These are phyloP conservation scores for Syzygium aqueum DNA, from an alignment of 345 rosid species.

Conservation along the genomic window DNA sequence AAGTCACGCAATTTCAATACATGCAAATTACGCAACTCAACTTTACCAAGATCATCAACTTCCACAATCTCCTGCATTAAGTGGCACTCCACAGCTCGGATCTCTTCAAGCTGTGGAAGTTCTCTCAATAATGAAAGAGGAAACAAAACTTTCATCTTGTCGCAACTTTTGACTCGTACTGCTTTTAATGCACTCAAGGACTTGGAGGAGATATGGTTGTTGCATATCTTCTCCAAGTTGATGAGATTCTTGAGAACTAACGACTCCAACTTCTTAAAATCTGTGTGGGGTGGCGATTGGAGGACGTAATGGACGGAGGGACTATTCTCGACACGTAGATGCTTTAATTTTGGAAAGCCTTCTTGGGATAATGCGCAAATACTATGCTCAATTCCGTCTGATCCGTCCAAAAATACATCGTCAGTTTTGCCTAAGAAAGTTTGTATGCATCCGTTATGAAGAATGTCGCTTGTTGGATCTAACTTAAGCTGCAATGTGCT, in stretches of 20 bases:
- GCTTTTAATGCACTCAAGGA: neutral
- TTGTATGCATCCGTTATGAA: accelerated
- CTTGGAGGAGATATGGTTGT: accelerated
- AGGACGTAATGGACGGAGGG: accelerated
- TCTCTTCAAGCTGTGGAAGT: neutral
- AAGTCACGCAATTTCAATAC: neutral
- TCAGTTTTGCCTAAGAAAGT: neutral
- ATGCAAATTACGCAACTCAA: neutral
- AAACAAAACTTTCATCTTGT: neutral
- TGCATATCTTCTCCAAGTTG: neutral
- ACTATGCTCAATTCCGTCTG: neutral
- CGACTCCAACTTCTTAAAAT: accelerated
- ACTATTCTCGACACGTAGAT: accelerated
- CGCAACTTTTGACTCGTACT: accelerated
- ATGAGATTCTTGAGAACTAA: neutral
- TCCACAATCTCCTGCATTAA: neutral
- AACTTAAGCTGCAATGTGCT: accelerated
- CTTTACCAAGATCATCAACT: neutral
- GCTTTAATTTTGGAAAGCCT: neutral
- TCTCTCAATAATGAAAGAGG: neutral
- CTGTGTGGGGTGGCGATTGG: accelerated
- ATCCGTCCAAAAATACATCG: neutral
- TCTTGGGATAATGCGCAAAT: accelerated
- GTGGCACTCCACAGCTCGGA: accelerated
- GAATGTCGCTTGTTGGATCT: accelerated